These are phyloP conservation scores for Neophaeococcomyces aloes DNA, from an alignment of 2,329 filamentous ascomycete species.

Conservation along the genomic window DNA sequence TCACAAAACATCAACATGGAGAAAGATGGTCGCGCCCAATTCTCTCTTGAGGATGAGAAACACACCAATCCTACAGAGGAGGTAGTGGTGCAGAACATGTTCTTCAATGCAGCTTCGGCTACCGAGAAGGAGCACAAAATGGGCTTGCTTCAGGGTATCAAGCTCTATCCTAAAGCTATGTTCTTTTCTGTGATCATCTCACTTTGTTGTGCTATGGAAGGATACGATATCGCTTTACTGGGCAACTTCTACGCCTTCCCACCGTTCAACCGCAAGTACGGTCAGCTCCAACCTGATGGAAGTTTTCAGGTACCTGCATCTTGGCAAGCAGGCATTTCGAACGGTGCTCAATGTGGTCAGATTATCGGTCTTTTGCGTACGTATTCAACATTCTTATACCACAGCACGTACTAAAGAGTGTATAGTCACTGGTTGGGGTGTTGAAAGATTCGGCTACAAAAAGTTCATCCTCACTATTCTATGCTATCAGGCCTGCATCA, in stretches of 20 bases:
- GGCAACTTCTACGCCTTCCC: slow-evolving; percentile 61
- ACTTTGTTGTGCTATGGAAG: slow-evolving; percentile 83
- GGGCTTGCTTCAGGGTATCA: slow-evolving; percentile 54
- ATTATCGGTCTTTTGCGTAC: slow-evolving; percentile 56
- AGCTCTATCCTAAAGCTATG: slow-evolving; percentile 75
- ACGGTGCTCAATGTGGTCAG: slow-evolving; percentile 49
- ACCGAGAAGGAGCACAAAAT: slow-evolving; percentile 40
- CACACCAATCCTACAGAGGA: too few species aligned
- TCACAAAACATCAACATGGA: too few species aligned
- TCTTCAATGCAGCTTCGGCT: slow-evolving; percentile 1
- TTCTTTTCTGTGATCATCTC: slow-evolving; percentile 74
- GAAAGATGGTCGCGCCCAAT: too few species aligned
- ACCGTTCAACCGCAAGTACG: slow-evolving; percentile 34
- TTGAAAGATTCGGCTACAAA: too few species aligned
- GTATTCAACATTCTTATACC: slow-evolving; percentile 51
- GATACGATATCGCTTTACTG: slow-evolving; percentile 70
- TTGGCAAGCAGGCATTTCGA: slow-evolving; percentile 48
- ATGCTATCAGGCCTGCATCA: too few species aligned
- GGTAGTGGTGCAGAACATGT: too few species aligned
- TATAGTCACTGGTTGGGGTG: too few species aligned
- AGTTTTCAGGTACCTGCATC: slow-evolving; percentile 41
- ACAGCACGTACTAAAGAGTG: too few species aligned
- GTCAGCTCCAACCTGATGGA: slow-evolving; percentile 26
- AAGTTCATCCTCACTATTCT: too few species aligned
- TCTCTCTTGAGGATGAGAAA: too few species aligned